Percentiles rank a stretch among this genome's conserved stretches.
phyloP scores from a whole-genome alignment of 225 moss, liverwort and hornwort species.

The Bryoerythrophyllum caledonicum region DNA sequence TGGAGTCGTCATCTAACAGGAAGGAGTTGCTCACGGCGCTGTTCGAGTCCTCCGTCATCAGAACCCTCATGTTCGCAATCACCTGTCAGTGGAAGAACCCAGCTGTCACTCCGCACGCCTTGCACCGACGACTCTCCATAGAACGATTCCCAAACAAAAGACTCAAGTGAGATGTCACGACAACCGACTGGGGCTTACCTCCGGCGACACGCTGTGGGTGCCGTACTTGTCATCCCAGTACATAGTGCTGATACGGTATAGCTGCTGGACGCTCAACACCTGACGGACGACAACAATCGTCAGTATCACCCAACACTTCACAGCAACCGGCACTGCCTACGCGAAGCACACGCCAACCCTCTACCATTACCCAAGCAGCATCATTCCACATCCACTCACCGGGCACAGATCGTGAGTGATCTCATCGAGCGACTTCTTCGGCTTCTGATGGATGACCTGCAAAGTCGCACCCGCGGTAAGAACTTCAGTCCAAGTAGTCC shows the following conservation, averaged over 20 bases:
- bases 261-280: conserved; percentile 87
- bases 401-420: conserved; percentile 87
- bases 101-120: background rate
- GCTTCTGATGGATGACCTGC: conserved; percentile 90
- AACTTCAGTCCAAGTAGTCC: background rate
- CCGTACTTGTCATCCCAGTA: conserved; percentile 95
- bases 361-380: background rate
- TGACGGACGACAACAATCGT: conserved; percentile 23
- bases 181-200: conserved; percentile 34
- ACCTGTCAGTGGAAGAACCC: conserved; percentile 42
- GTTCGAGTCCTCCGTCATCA: conserved; percentile 89
- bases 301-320: background rate
- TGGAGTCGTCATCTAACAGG: conserved; percentile 86
- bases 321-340: background rate
- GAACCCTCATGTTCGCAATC: conserved; percentile 79
- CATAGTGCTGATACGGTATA: conserved; percentile 88
- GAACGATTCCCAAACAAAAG: background rate
- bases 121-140: background rate
- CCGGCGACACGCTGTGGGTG: conserved; percentile 80
- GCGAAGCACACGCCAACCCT: background rate
- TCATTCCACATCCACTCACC: conserved; percentile 37
- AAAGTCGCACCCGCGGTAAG: background rate
- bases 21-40: conserved; percentile 84
- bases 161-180: background rate
- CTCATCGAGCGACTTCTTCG: conserved; percentile 87